A percentile compares a stretch with the other conserved stretches of the same genome.
These are phyloP conservation scores for Ophiosphaerella narmari DNA, from an alignment of 2,329 filamentous ascomycete genomes.

Conservation along the genomic window DNA sequence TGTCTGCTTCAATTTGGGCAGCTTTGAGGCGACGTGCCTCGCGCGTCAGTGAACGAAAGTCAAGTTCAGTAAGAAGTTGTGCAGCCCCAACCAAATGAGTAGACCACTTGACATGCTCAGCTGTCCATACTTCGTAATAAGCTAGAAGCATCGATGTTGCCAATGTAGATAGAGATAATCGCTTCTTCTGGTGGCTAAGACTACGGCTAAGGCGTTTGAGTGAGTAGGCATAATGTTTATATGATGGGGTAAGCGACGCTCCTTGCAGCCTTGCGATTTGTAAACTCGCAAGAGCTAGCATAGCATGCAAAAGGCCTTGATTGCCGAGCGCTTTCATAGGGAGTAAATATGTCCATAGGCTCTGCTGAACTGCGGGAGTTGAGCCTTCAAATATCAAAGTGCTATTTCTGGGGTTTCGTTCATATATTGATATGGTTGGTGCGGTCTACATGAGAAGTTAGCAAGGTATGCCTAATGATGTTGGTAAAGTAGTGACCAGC, in stretches of 20 bases:
- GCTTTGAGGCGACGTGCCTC: conserved; percentile 70
- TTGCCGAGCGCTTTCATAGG: conserved; percentile 79
- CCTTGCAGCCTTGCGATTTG: conserved; percentile 85
- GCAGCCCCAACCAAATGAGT: conserved; percentile 86
- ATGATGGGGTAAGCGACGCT: conserved; percentile 74
- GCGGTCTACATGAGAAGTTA: conserved; percentile 60
- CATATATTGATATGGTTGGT: conserved; percentile 83
- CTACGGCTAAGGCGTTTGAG: conserved; percentile 77
- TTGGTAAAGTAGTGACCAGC: background rate
- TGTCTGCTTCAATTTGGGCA: conserved; percentile 49
- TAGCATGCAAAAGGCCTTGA: conserved; percentile 86
- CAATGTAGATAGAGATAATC: conserved; percentile 79
- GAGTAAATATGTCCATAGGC: conserved; percentile 73
- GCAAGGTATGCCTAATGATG: background rate
- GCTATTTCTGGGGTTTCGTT: conserved; percentile 77
- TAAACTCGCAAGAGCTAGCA: conserved; percentile 82
- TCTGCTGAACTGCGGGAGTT: conserved; percentile 35
- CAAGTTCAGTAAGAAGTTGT: conserved; percentile 80
- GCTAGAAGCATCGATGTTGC: conserved; percentile 84
- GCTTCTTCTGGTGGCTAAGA: conserved; percentile 71
- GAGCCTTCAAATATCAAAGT: conserved; percentile 65
- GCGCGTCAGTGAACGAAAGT: conserved; percentile 73
- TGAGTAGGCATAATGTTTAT: conserved; percentile 90
- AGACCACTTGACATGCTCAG: conserved; percentile 95
- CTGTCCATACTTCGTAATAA: conserved; percentile 93